Evolutionary conservation across 208 protist species (phyloP), one percentile per base, ranked within the genome.

Genomic region (Leishmania tropica): DNA sequence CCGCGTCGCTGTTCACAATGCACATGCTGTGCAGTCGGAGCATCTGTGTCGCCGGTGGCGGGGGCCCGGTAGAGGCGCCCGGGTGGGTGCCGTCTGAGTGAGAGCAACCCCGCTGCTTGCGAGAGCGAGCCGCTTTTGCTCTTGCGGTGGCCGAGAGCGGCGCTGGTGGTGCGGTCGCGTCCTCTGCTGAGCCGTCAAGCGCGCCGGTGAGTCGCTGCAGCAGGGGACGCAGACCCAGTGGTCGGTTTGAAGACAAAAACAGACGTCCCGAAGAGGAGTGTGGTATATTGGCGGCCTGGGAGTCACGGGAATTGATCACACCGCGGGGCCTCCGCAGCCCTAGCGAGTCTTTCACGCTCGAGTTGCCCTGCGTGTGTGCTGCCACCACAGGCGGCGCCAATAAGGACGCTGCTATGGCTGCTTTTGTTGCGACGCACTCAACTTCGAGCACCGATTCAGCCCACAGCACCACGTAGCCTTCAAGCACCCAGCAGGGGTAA

Each of bases 391-490:
- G 8, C 45, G 51, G 3, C 47, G 42, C 13, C 31, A 40, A 45
- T 37, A 19, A 73, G 5, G 42, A 17, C 3, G 37, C 68, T 15
- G 68, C 42, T 17, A 15, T 15, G 24, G 24, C 3, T 51, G 19
- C 24, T 17, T 53, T 35, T 6, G 28, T 24, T 0, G 81, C 35
- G 3, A 77, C 47, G 40, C 81, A 85, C 31, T 76, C 24, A n/a
- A 85, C 74, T 1, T 75, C 73, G 19, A 94, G 62, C 15, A 83
- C 67, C 13, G 91, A 91, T 68, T 91, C 83, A 0, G 86, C 93
- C 93, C 90, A 96, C 80, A 95, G 17, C 51, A 92, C 86, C 40
- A 86, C 83, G 40, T 95, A 91, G 6, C 80, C 87, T 3, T 67
- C 76, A 3, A 96, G 73, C 15, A 93, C 88, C 28, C 60, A 2